Evolutionary conservation across 2,329 filamentous ascomycete species (phyloP).

Genomic region (Botrytis byssoidea): DNA sequence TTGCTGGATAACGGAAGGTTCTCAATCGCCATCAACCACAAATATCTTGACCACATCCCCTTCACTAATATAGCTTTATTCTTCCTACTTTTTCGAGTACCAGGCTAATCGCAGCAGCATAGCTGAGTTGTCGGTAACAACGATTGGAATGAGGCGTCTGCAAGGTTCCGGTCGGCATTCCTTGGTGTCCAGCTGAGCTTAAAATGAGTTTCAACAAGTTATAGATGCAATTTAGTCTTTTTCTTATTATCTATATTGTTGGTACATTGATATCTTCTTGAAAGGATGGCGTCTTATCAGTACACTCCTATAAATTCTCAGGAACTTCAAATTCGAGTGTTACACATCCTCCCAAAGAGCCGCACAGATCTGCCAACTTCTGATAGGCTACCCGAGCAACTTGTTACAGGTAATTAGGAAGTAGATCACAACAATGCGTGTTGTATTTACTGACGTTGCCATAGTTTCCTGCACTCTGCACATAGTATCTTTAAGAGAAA

Average conservation of each 20-base stretch:
- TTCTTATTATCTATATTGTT: not conserved
- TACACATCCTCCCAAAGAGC: not conserved
- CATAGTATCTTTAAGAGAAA: not conserved
- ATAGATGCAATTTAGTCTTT: not conserved
- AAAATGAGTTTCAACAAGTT: not conserved
- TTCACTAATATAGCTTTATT: not conserved
- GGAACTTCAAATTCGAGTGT: conserved; percentile 5
- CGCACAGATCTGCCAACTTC: too few relatives aligned
- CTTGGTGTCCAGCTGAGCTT: not conserved
- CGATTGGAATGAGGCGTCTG: conserved; percentile 3
- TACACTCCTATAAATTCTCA: conserved; percentile 4
- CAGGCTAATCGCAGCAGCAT: not conserved
- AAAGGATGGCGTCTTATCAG: not conserved
- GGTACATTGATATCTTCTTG: not conserved
- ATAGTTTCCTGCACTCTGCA: conserved; percentile 5
- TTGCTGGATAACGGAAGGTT: not conserved
- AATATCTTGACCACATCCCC: not conserved
- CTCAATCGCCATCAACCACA: not conserved
- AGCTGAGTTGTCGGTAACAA: not conserved
- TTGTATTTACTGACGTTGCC: not conserved
- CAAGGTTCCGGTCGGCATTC: not conserved
- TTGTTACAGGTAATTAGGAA: not conserved
- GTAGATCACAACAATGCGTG: not conserved
- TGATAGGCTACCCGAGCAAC: not conserved
- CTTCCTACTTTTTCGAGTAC: not conserved